A percentile compares a stretch with the other conserved stretches of the same genome.
Evolutionary conservation across 2,329 filamentous ascomycete genomes (phyloP).

Genomic region (Boeremia exigua): DNA sequence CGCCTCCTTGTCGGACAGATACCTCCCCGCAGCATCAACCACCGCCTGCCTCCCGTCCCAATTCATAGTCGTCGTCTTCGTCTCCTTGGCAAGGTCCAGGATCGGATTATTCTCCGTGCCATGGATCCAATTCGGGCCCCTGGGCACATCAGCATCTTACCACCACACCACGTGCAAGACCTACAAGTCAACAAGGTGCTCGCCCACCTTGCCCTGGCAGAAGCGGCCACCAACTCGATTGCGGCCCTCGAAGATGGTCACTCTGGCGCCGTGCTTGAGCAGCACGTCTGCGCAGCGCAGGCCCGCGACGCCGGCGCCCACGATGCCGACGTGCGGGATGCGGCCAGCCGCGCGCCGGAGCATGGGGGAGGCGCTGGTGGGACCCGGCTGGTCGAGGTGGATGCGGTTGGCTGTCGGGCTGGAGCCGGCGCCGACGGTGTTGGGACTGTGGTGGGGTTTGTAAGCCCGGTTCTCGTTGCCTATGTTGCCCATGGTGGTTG

Average conservation of each 20-base stretch:
- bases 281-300: slow-evolving; percentile 74
- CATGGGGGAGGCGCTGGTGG: slow-evolving; percentile 34
- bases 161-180: slow-evolving; percentile 29
- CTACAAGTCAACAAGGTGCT: slow-evolving; percentile 64
- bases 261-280: slow-evolving; percentile 67
- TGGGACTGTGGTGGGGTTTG: slow-evolving; percentile 30
- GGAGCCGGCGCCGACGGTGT: slow-evolving; percentile 15
- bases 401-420: slow-evolving; percentile 29
- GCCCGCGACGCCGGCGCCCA: slow-evolving; percentile 74
- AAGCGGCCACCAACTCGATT: slow-evolving; percentile 70
- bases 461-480: slow-evolving; percentile 38
- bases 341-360: slow-evolving; percentile 42
- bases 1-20: slow-evolving; percentile 53
- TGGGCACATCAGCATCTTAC: slow-evolving; percentile 32
- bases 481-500: slow-evolving; percentile 27
- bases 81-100: slow-evolving; percentile 68
- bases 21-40: slow-evolving; percentile 62
- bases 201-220: slow-evolving; percentile 55
- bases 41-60: slow-evolving; percentile 63
- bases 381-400: slow-evolving; percentile 42
- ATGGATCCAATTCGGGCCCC: slow-evolving; percentile 82
- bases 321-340: slow-evolving; percentile 65
- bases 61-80: slow-evolving; percentile 59
- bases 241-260: slow-evolving; percentile 73
- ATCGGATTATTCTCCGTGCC: slow-evolving; percentile 75